These are phyloP conservation scores for Kalmusia sp. DNA, from an alignment of 2,329 filamentous ascomycete genomes.

Conservation along the genomic window DNA sequence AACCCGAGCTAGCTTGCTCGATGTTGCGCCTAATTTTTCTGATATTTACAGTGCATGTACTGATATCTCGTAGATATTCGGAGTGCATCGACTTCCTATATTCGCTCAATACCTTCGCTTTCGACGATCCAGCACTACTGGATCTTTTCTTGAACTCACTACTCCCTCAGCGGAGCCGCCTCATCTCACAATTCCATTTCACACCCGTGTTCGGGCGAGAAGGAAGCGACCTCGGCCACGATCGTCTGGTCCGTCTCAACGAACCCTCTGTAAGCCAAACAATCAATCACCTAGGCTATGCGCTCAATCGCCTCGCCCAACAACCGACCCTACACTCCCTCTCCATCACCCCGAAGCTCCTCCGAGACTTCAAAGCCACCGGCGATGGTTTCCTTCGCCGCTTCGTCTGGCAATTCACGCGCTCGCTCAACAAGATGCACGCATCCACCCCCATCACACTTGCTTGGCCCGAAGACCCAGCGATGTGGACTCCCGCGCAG, in stretches of 20 bases:
- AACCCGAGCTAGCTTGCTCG: no score
- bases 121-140: slow-evolving; percentile 1
- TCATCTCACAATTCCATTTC: slow-evolving; percentile 6
- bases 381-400: no score
- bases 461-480: not conserved
- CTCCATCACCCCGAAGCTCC: not conserved
- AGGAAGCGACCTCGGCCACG: not conserved
- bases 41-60: not conserved
- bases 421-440: not conserved
- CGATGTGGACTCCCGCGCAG: not conserved
- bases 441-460: not conserved
- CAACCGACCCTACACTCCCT: not conserved
- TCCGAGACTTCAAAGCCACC: not conserved
- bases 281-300: not conserved
- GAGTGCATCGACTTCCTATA: slow-evolving; percentile 13
- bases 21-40: no score
- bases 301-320: not conserved
- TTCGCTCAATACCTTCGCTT: slow-evolving; percentile 13
- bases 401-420: not conserved
- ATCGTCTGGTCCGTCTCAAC: not conserved
- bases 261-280: not conserved
- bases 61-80: slow-evolving; percentile 9
- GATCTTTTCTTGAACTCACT: not conserved
- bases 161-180: slow-evolving; percentile 1
- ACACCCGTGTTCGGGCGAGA: not conserved